Conservation (phyloP, 1,284 basidiomycete species). For the Meripilus lineatus region DNA sequence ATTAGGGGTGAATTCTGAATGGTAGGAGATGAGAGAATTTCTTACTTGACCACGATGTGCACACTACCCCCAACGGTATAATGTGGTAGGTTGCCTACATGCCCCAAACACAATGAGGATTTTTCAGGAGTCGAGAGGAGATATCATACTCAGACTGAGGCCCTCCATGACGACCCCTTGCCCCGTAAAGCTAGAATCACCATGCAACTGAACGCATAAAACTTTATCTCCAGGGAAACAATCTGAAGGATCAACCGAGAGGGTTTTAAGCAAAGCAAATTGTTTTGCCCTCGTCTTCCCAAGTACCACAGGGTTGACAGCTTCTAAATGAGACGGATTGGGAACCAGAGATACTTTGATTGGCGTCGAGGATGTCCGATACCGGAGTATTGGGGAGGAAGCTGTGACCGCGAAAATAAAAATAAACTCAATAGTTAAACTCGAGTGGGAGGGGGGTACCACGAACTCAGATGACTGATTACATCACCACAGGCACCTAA, state of each 20-base stretch:
- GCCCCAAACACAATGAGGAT: not conserved
- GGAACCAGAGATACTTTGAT: conserved; percentile 78
- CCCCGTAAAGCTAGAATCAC: conserved; percentile 86
- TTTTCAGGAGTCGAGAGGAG: not conserved
- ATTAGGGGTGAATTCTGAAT: not conserved
- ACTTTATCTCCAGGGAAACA: conserved; percentile 82
- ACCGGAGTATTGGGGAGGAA: conserved; percentile 55
- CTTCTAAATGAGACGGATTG: conserved; percentile 89
- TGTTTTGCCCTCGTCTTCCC: conserved; percentile 93
- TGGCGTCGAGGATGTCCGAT: conserved; percentile 42
- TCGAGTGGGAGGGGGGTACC: conserved; percentile 3
- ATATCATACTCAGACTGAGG: conserved; percentile 66
- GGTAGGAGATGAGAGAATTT: conserved; percentile 16
- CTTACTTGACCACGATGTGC: conserved; percentile 89
- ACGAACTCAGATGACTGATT: conserved; percentile 72
- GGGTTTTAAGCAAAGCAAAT: conserved; percentile 70
- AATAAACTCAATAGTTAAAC: not conserved
- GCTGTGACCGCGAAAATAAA: conserved; percentile 31
- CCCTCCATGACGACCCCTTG: conserved; percentile 90
- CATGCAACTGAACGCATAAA: conserved; percentile 86
- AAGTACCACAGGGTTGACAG: conserved; percentile 79
- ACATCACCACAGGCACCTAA: conserved; percentile 78
- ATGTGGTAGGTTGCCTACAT: conserved; percentile 75
- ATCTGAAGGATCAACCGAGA: conserved; percentile 39
- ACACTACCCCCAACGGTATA: conserved; percentile 86